Evolutionary conservation across 306 rosid genomes (phyloP).

Genomic region (Cucurbita moschata): DNA sequence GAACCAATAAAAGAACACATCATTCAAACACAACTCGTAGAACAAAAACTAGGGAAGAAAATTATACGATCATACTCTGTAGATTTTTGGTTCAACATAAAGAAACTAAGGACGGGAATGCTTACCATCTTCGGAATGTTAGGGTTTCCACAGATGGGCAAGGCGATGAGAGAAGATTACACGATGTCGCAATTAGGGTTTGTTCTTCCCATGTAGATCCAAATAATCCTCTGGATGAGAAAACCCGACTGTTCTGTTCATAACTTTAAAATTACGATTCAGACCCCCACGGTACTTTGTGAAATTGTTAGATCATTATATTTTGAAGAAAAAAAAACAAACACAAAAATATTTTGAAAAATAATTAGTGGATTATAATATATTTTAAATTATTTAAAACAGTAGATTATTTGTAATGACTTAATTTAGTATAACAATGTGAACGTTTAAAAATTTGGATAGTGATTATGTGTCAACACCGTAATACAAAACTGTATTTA

Average conservation of each 20-base stretch:
- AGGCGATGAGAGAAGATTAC: background rate
- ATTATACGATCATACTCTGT: background rate
- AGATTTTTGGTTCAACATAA: background rate
- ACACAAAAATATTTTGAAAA: no score
- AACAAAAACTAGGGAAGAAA: background rate
- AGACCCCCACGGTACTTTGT: background rate
- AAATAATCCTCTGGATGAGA: background rate
- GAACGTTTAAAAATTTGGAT: no score
- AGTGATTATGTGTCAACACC: no score
- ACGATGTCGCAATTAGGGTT: background rate
- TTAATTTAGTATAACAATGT: no score
- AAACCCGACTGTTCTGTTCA: background rate
- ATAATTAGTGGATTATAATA: no score
- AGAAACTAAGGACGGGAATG: background rate
- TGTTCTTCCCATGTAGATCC: background rate
- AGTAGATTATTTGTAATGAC: no score
- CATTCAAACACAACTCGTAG: background rate
- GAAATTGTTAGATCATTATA: no score
- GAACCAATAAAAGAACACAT: background rate
- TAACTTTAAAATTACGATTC: background rate
- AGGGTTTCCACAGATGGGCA: background rate
- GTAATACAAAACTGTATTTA: no score
- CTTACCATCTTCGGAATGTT: background rate
- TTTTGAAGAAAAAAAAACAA: background rate
- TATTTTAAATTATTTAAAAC: no score